Evolutionary conservation across 306 rosid genomes (phyloP).

Genomic region (Fragaria ananassa): DNA sequence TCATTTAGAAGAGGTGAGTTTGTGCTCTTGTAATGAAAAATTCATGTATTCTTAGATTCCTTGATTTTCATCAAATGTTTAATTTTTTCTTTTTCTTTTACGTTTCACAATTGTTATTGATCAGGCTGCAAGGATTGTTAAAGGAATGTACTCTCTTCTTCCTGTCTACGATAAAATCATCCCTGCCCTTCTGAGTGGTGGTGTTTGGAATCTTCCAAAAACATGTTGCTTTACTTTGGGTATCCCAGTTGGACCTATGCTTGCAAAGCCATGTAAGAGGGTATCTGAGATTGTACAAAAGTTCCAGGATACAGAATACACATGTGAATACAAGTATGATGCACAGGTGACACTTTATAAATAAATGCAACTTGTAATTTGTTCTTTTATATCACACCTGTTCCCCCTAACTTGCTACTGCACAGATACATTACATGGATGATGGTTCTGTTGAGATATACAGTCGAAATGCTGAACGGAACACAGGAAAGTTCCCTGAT

Average conservation of each 20-base stretch:
- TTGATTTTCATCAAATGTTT: not conserved
- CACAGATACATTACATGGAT: constrained; percentile 86
- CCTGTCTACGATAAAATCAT: constrained; percentile 79
- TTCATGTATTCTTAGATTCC: not conserved
- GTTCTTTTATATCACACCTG: constrained; percentile 8
- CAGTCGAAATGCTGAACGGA: constrained; percentile 91
- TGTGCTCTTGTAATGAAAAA: constrained; percentile 9
- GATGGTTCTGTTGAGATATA: constrained; percentile 79
- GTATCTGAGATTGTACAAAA: constrained; percentile 73
- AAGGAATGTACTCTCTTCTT: constrained; percentile 76
- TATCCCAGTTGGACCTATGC: constrained; percentile 90
- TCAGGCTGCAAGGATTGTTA: constrained; percentile 84
- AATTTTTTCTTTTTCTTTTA: not conserved
- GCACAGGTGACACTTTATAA: constrained; percentile 69
- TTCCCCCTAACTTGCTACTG: constrained; percentile 24
- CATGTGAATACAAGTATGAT: constrained; percentile 95
- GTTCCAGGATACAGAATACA: constrained; percentile 76
- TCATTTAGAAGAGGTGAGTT: constrained; percentile 76
- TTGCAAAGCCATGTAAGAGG: constrained; percentile 82
- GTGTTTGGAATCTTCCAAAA: constrained; percentile 75
- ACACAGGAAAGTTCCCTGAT: constrained; percentile 88
- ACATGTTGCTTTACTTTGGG: constrained; percentile 77
- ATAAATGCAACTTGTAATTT: constrained; percentile 15
- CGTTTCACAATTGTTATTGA: constrained; percentile 32
- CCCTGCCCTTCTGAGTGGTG: constrained; percentile 64